phyloP scores from a whole-genome alignment of 495 filamentous ascomycete genomes.

The Neurospora sublineolata region DNA sequence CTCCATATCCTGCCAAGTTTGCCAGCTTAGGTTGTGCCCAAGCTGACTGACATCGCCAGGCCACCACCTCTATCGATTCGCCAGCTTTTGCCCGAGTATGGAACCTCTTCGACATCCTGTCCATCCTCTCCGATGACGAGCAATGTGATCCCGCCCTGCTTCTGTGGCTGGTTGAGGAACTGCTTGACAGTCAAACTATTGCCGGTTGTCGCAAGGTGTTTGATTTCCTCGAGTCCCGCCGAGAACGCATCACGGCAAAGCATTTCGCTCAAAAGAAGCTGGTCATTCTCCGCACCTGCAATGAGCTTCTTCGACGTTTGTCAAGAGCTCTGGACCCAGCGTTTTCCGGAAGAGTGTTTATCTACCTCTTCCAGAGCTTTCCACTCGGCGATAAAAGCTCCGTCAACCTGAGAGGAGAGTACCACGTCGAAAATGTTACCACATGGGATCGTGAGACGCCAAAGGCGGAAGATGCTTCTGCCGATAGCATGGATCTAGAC shows the following conservation, averaged over 20 bases:
- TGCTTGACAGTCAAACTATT: conserved; percentile 91
- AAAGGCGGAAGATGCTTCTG: conserved; percentile 34
- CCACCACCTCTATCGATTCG: conserved; percentile 57
- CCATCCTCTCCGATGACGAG: conserved; percentile 73
- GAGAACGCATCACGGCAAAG: conserved; percentile 76
- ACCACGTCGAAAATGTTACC: conserved; percentile 90
- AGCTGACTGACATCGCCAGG: conserved; percentile 31
- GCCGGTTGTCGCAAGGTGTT: conserved; percentile 82
- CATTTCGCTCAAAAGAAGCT: conserved; percentile 76
- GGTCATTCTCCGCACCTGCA: conserved; percentile 82
- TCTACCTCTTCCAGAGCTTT: conserved; percentile 96
- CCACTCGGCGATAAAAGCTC: conserved; percentile 92
- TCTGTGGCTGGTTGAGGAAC: conserved; percentile 85
- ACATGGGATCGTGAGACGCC: conserved; percentile 54
- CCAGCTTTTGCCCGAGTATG: conserved; percentile 70
- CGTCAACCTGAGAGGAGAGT: conserved; percentile 92
- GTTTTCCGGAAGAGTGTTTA: conserved; percentile 92
- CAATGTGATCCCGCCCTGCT: conserved; percentile 75
- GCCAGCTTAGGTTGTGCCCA: neutral
- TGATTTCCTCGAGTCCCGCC: conserved; percentile 83
- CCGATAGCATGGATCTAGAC: conserved; percentile 55
- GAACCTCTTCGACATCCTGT: conserved; percentile 85
- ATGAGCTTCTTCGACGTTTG: conserved; percentile 81
- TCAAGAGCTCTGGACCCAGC: conserved; percentile 93
- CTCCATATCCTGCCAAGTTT: neutral